Percentiles rank a stretch among this genome's conserved stretches.
Evolutionary conservation across 352 stramenopile genomes (phyloP).

Genomic region (Globisporangium barbulae): DNA sequence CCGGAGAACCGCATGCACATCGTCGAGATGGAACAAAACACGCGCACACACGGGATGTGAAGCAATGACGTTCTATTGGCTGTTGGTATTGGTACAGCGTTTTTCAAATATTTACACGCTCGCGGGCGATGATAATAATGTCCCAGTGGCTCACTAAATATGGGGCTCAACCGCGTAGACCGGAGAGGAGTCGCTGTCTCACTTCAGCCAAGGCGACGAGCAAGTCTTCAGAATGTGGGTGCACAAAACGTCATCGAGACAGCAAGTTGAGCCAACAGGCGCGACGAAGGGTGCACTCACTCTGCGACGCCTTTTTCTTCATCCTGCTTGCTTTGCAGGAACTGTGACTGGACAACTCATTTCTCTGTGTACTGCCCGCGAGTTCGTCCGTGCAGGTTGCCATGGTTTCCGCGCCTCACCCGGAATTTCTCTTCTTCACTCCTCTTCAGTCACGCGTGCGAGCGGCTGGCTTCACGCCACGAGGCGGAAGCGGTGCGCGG

Average conservation of each 20-base stretch:
- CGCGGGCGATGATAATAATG: not conserved
- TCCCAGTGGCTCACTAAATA: slow-evolving; percentile 7
- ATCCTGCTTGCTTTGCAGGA: not conserved
- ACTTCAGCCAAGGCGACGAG: not conserved
- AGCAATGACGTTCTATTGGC: not conserved
- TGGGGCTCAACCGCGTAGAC: not conserved
- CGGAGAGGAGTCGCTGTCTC: not conserved
- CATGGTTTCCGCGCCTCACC: not conserved
- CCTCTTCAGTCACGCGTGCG: slow-evolving; percentile 19
- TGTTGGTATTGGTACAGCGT: slow-evolving; percentile 3
- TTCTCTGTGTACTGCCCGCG: not conserved
- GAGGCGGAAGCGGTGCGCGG: slow-evolving; percentile 34
- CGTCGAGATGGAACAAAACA: too few species aligned
- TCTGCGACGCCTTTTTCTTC: not conserved
- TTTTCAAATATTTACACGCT: slow-evolving; percentile 6
- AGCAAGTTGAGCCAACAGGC: not conserved
- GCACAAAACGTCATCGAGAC: not conserved
- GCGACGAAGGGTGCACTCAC: not conserved
- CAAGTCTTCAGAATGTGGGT: not conserved
- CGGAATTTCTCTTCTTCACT: slow-evolving; percentile 10
- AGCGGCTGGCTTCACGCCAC: slow-evolving; percentile 27
- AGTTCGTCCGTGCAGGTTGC: not conserved
- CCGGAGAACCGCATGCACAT: too few species aligned
- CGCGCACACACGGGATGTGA: not conserved
- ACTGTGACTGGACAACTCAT: not conserved